Evolutionary conservation across 108 stramenopile genomes (phyloP), one percentile per base, ranked within the genome.

Genomic region (Pseudonitzschia delicatissima): DNA sequence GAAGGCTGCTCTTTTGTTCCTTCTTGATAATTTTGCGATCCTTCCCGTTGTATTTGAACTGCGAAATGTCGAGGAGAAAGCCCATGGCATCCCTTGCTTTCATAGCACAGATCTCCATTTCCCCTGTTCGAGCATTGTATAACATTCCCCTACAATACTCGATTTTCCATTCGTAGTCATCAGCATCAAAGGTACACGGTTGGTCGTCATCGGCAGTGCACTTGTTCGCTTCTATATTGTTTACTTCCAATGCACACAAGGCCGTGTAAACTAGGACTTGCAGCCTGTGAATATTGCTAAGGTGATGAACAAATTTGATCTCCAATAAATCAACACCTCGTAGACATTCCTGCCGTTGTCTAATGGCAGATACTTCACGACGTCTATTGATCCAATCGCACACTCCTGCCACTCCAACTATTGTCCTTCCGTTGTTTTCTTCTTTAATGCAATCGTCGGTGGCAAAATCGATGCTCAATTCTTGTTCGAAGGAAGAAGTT

Each of bases 121-220:
- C 53, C n/a, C 27, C 53, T 13, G 53, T 55, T 33, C 53, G 53
- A 32, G 53, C 53, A 27, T 55, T 55, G 53, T 55, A 55, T 27
- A 55, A 17, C 53, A 55, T 55, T 12, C 53, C 53, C 11, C 53
- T 31, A 15, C 53, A 55, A 33, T 17, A 0, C 32, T 55, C 53
- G 53, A 33, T 11, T 4, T 33, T 11, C 11, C 9, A 33, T 3
- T 33, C 11, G 17, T 33, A 6, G 0, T 55, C 11, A 27, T 55
- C 53, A 12, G 8, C 53, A 55, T 32, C 29, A 32, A 4, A 31
- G 15, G 11, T 0, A n/a, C n/a, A n/a, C n/a, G n/a, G n/a, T n/a
- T n/a, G n/a, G 15, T 42, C 40, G 31, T 55, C 33, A 31, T 31
- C 15, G 47, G 21, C 47, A 17, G 2, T 48, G 7, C 6, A 23